Percentiles rank a stretch among this genome's conserved stretches.
Conservation (phyloP, 306 rosid species). For the Adenanthera pavonina region DNA sequence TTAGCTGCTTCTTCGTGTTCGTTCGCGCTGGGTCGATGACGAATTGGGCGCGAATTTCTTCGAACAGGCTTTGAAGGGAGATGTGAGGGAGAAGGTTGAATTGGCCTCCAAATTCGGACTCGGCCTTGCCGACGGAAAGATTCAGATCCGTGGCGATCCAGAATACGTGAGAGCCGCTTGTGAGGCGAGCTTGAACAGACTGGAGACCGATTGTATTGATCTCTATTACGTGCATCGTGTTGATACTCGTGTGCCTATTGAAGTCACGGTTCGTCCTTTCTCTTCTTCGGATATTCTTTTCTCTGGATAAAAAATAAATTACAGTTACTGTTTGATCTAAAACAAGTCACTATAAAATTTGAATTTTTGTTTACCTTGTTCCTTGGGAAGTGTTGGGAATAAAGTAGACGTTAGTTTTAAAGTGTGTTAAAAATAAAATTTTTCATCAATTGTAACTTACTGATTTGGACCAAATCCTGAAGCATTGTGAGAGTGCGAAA, state of each 20-base stretch:
- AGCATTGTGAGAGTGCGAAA: neutral
- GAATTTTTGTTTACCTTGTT: neutral
- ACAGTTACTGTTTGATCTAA: neutral
- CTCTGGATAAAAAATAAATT: neutral
- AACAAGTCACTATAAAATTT: neutral
- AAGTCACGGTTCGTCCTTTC: constrained; percentile 60
- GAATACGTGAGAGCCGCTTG: constrained; percentile 68
- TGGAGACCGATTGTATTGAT: constrained; percentile 61
- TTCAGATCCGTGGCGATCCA: constrained; percentile 63
- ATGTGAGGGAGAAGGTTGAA: constrained; percentile 51
- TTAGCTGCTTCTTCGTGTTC: neutral
- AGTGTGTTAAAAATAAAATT: neutral
- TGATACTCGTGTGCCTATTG: constrained; percentile 71
- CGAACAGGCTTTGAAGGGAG: constrained; percentile 53
- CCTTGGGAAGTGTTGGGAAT: neutral
- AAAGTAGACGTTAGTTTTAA: neutral
- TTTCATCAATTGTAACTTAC: neutral
- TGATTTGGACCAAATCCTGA: too few species aligned
- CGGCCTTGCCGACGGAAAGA: constrained; percentile 19
- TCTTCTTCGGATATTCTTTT: neutral
- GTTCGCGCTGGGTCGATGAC: neutral
- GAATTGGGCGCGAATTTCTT: neutral
- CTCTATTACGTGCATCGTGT: constrained; percentile 80
- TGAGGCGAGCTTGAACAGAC: constrained; percentile 72
- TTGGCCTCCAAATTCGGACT: constrained; percentile 70